Evolutionary conservation across 306 rosid species (phyloP).

Genomic region (Pterocarpus macrocarpus): DNA sequence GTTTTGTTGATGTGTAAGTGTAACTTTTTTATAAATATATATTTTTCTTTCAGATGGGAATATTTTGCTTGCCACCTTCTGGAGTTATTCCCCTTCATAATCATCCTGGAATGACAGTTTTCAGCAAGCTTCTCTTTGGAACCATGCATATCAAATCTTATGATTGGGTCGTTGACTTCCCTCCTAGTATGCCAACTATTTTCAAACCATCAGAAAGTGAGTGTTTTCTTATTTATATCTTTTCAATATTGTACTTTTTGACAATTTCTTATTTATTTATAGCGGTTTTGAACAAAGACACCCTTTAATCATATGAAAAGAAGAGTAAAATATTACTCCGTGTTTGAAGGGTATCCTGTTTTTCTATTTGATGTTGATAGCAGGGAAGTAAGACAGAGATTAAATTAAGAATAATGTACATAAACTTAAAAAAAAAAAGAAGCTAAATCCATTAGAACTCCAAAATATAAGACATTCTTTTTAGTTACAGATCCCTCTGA

Average conservation of each 20-base stretch:
- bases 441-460: neutral
- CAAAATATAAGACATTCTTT: neutral
- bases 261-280: conserved; percentile 2
- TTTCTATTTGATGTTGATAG: neutral
- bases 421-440: neutral
- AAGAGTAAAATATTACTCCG: neutral
- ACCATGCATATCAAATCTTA: conserved; percentile 93
- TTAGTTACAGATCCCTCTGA: neutral
- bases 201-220: conserved; percentile 63
- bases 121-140: conserved; percentile 88
- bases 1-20: neutral
- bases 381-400: neutral
- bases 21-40: neutral
- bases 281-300: neutral
- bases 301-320: neutral
- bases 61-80: conserved; percentile 92
- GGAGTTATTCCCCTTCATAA: conserved; percentile 95
- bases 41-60: conserved; percentile 69
- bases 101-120: conserved; percentile 98
- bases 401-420: neutral
- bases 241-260: conserved; percentile 1
- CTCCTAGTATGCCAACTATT: conserved; percentile 42
- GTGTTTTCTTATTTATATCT: conserved; percentile 24
- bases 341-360: neutral
- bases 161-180: conserved; percentile 75